Evolutionary conservation across 2,329 filamentous ascomycete species (phyloP).

Genomic region (Ophiostoma populinum): DNA sequence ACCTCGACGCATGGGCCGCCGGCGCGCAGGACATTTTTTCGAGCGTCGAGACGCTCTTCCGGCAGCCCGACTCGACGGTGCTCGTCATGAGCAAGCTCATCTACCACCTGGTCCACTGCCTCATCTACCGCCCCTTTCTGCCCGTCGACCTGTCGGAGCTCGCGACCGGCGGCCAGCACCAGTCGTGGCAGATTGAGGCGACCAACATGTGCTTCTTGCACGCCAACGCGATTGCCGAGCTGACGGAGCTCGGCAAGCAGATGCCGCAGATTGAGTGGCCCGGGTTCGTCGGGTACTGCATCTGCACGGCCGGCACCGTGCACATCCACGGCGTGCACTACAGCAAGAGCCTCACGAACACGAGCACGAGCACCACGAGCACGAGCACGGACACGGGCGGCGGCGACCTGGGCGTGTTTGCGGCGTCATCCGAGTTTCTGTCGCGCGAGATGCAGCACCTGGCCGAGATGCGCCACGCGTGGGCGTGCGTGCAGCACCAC

Average conservation of each 20-base stretch:
- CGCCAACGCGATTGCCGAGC: conserved; percentile 70
- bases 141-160: conserved; percentile 72
- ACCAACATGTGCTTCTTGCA: conserved; percentile 77
- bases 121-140: conserved; percentile 74
- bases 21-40: conserved; percentile 67
- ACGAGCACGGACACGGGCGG: conserved; percentile 19
- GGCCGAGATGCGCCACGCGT: conserved; percentile 54
- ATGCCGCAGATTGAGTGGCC: conserved; percentile 68
- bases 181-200: conserved; percentile 84
- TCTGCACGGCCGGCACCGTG: conserved; percentile 73
- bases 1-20: conserved; percentile 71
- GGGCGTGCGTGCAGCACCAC: conserved; percentile 67
- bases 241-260: conserved; percentile 63
- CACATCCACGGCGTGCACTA: conserved; percentile 80
- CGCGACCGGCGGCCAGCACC: conserved; percentile 63
- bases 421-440: conserved; percentile 48
- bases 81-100: conserved; percentile 72
- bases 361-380: no score
- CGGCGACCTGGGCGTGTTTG: conserved; percentile 43
- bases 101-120: conserved; percentile 72
- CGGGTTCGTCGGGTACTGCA: conserved; percentile 70
- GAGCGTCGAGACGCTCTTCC: conserved; percentile 57
- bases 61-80: conserved; percentile 60
- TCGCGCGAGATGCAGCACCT: conserved; percentile 67
- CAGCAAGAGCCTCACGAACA: conserved; percentile 35